phyloP scores from a whole-genome alignment of 768 basidiomycete genomes.

The Kwoniella sp. region DNA sequence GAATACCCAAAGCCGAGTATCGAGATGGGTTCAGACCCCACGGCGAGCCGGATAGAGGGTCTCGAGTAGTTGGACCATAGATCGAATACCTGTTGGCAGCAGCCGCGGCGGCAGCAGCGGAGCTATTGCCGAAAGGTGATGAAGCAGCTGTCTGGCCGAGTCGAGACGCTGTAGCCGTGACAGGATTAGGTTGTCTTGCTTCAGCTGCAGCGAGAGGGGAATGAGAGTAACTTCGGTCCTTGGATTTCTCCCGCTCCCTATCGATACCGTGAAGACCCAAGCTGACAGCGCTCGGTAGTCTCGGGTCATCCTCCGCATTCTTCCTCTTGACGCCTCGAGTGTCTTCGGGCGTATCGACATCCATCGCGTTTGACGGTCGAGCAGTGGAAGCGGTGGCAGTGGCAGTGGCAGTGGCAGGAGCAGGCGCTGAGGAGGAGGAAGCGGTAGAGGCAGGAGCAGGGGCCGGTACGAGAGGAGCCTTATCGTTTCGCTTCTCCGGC shows the following conservation, averaged over 20 bases:
- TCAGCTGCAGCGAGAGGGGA: constrained; percentile 26
- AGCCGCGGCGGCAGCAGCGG: neutral
- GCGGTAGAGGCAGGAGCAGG: constrained; percentile 19
- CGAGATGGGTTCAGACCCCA: constrained; percentile 32
- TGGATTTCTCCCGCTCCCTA: constrained; percentile 26
- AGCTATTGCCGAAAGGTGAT: constrained; percentile 10
- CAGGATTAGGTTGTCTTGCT: constrained; percentile 20
- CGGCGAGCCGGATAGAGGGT: constrained; percentile 24
- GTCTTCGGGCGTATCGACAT: constrained; percentile 31
- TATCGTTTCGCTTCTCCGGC: constrained; percentile 18
- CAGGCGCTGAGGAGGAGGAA: constrained; percentile 19
- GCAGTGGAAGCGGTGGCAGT: constrained; percentile 4
- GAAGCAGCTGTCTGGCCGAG: constrained; percentile 20
- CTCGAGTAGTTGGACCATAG: constrained; percentile 42
- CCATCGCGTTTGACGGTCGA: constrained; percentile 15
- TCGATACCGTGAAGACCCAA: constrained; percentile 25
- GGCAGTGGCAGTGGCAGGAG: constrained; percentile 4
- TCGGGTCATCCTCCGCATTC: constrained; percentile 36
- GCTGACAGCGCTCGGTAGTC: constrained; percentile 27
- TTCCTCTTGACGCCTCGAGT: constrained; percentile 49
- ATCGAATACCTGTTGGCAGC: constrained; percentile 39
- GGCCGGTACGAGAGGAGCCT: constrained; percentile 18
- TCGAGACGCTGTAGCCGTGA: constrained; percentile 15
- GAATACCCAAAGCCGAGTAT: constrained; percentile 32
- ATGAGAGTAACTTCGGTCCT: constrained; percentile 33